phyloP scores from a whole-genome alignment of 108 stramenopile species.

The Phaeodactylum tricornutum region DNA sequence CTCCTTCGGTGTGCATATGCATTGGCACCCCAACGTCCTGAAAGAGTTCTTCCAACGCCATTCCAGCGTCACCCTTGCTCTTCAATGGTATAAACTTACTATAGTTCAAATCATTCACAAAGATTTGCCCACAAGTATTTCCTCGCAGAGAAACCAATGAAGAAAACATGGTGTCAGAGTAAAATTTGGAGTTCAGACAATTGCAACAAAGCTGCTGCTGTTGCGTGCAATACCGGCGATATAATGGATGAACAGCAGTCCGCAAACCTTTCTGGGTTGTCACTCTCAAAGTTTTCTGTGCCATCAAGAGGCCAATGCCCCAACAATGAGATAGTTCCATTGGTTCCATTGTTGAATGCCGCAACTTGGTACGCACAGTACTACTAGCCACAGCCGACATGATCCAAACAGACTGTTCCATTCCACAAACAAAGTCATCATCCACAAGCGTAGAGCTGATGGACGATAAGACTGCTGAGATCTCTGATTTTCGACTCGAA shows the following conservation, averaged over 20 bases:
- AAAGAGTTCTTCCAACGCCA: constrained; percentile 16
- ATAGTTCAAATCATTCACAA: constrained; percentile 14
- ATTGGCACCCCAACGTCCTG: constrained; percentile 21
- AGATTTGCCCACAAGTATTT: constrained; percentile 19
- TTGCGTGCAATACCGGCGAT: neutral
- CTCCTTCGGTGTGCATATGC: too few species aligned
- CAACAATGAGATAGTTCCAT: too few species aligned
- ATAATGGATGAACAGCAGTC: neutral
- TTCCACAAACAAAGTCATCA: too few species aligned
- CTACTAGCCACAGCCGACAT: too few species aligned
- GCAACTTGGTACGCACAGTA: too few species aligned
- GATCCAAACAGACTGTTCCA: too few species aligned
- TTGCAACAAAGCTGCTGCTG: constrained; percentile 8
- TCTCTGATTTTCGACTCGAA: too few species aligned
- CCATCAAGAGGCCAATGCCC: constrained; percentile 13
- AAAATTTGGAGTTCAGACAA: constrained; percentile 9
- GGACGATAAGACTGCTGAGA: too few species aligned
- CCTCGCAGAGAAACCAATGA: neutral
- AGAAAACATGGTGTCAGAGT: constrained; percentile 15
- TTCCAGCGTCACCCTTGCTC: constrained; percentile 10
- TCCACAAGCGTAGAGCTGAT: too few species aligned
- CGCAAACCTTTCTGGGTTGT: constrained; percentile 23
- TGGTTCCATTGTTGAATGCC: too few species aligned
- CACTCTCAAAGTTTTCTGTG: constrained; percentile 6
- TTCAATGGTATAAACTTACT: constrained; percentile 6